Evolutionary conservation across 2,329 filamentous ascomycete species (phyloP), one percentile per base, ranked within the genome.

Genomic region (Sarocladium oryzae): DNA sequence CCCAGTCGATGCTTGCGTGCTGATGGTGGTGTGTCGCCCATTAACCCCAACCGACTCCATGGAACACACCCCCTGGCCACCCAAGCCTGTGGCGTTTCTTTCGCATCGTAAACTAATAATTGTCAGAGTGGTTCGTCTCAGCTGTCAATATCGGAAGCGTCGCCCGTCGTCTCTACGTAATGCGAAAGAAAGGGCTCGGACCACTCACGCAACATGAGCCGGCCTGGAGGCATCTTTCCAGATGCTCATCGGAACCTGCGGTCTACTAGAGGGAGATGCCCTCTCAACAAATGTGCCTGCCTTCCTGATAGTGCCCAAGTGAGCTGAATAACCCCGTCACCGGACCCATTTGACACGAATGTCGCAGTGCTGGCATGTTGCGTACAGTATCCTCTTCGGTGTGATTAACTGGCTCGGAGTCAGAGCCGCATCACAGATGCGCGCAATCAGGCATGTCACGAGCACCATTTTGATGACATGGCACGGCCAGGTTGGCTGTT

Each of bases 401-500:
- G 26, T n/a, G 21, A 26, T n/a, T 28, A 4, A 43, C 21, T 26
- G 40, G 40, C 26, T 28, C 40, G 40, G 40, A 28, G 10, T 10
- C 13, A n/a, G 40, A 43, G 40, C 40, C 40, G 20, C 40, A 43
- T 24, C 40, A 28, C n/a, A 43, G 40, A 43, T 26, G 21, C 40
- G n/a, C 40, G 4, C 21, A 26, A 26, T n/a, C 20, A 20, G 23
- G 11, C 13, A 32, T 10, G 43, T 48, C 43, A 48, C 43, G 43
- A 33, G 43, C 4, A 18, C 43, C n/a, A 20, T 20, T 33, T 33
- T 33, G 43, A 48, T 48, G 43, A 48, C 43, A 48, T 48, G 43
- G 43, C 43, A 33, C 11, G 16, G n/a, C 16, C 28, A 33, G 9
- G 43, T 48, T 33, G 43, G 43, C 21, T 48, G 43, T 33, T 21